A percentile compares a stretch with the other conserved stretches of the same genome.
These are phyloP conservation scores for Fusarium sp. DNA, from an alignment of 2,329 filamentous ascomycete genomes.

Conservation along the genomic window DNA sequence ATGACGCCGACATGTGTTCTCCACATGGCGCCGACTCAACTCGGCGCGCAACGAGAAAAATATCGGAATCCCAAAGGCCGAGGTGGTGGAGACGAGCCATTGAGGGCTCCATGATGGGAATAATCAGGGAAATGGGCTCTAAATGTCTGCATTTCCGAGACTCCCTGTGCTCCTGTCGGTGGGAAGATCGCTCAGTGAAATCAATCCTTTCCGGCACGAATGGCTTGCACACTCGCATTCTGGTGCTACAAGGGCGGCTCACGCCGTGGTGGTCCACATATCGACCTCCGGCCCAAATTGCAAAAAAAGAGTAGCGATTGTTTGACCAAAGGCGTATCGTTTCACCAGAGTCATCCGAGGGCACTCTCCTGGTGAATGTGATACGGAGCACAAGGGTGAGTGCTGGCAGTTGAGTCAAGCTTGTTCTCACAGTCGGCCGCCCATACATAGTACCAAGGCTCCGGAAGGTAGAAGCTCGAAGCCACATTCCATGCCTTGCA, in stretches of 20 bases:
- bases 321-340: background rate
- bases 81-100: constrained; percentile 21
- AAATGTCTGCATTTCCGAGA: constrained; percentile 10
- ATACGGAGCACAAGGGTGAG: background rate
- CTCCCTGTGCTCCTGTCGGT: background rate
- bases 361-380: constrained; percentile 2
- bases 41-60: constrained; percentile 30
- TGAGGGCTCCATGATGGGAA: constrained; percentile 19
- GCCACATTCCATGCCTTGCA: constrained; percentile 3
- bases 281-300: background rate
- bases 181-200: background rate
- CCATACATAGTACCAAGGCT: constrained; percentile 19
- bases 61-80: constrained; percentile 22
- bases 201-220: background rate
- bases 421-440: background rate
- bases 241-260: background rate
- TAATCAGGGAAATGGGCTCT: constrained; percentile 16
- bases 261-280: background rate
- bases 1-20: constrained; percentile 18
- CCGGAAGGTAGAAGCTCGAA: constrained; percentile 4
- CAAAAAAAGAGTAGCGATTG: background rate
- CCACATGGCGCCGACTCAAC: constrained; percentile 42
- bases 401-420: background rate
- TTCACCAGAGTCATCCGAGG: constrained; percentile 3
- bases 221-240: background rate